Evolutionary conservation across 176 grass and related monocot genomes (phyloP), one percentile per base, ranked within the genome.

Genomic region (Paspalum vaginatum): DNA sequence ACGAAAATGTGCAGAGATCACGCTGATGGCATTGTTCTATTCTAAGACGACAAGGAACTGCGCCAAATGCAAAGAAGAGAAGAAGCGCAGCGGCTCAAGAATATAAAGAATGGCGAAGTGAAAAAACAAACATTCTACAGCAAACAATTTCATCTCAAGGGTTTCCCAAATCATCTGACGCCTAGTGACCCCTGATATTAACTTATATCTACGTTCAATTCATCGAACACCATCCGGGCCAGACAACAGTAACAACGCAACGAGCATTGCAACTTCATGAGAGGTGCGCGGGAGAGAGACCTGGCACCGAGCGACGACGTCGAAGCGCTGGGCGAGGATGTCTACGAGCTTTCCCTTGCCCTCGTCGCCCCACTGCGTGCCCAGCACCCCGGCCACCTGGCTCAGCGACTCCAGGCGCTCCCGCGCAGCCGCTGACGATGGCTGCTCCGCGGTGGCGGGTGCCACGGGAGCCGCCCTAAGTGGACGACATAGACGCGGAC

Each of bases 361-460:
- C 88, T 98, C 95, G 38, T 98, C 92, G 27, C 92, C 95, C 95
- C 95, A 98, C 88, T 98, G 88, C 49, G 95, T 87, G 20, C 92
- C 95, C 0, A 98, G 92, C 65, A 98, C 92, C 11, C 86, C 90
- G 21, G 90, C 60, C 13, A 98, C 95, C 92, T 95, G 95, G 84
- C 92, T 95, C 81, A 98, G 92, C 6, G 92, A 98, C 27, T 82
- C 88, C 68, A 98, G 72, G 42, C 90, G 80, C 13, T 79, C 90
- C 55, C 44, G 61, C 74, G 72, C 79, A 73, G 75, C 66, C 77
- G 63, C 81, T 8, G 50, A 38, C 6, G 51, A 16, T 9, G 51
- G 82, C 78, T 46, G 78, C 70, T 89, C 85, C 75, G 72, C 81
- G 11, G 87, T 60, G 5, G 83, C 48, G 5, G 76, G 68, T 0